These are phyloP conservation scores for Paraphysoderma sedebokerense DNA, from an alignment of 371 early-diverging fungal species.

Conservation along the genomic window DNA sequence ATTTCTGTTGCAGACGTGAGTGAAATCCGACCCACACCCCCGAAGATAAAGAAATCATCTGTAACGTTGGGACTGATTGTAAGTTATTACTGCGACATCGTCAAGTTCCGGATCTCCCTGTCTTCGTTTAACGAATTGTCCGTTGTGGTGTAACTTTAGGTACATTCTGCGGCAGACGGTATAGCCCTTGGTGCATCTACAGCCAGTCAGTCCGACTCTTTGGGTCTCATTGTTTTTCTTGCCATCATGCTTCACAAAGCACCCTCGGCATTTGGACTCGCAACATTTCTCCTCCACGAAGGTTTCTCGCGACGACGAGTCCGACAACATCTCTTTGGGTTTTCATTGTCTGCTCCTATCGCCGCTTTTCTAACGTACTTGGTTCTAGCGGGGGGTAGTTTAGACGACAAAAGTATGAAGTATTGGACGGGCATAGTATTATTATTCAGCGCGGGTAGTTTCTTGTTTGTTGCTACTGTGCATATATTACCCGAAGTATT, in stretches of 20 bases:
- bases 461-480: constrained; percentile 78
- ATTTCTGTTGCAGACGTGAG: no score
- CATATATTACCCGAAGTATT: constrained; percentile 42
- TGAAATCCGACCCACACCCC: no score
- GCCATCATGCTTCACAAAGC: constrained; percentile 96
- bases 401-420: constrained; percentile 14
- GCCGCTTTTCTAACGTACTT: constrained; percentile 58
- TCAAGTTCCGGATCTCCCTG: no score
- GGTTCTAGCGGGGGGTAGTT: not conserved
- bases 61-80: no score
- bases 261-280: constrained; percentile 80
- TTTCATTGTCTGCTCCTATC: constrained; percentile 68
- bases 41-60: no score
- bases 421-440: constrained; percentile 71
- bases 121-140: no score
- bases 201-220: constrained; percentile 29
- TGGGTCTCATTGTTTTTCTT: constrained; percentile 74
- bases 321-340: constrained; percentile 56
- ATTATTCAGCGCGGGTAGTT: constrained; percentile 73
- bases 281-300: constrained; percentile 58
- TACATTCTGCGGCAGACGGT: constrained; percentile 89
- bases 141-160: no score
- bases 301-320: constrained; percentile 42
- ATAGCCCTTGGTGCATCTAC: constrained; percentile 77
- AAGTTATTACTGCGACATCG: no score